These are phyloP conservation scores for Mimosa pudica DNA, from an alignment of 306 rosid species.

Conservation along the genomic window DNA sequence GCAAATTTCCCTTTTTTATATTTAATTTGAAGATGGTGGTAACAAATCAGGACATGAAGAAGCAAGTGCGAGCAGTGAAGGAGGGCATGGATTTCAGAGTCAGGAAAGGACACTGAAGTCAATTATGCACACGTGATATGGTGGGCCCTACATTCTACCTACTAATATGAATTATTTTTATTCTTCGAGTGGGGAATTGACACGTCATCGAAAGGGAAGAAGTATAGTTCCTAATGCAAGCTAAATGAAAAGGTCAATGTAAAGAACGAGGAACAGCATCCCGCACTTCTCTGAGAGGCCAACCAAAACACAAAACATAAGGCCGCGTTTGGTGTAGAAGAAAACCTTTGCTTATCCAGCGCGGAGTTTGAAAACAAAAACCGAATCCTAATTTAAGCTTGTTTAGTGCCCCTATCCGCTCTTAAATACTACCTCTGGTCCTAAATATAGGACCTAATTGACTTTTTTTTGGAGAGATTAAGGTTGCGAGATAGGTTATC, in stretches of 20 bases:
- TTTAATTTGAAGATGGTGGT: too few species aligned
- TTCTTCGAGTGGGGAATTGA: conserved; percentile 1
- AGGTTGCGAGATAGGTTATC: too few species aligned
- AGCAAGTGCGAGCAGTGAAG: neutral
- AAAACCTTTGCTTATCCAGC: too few species aligned
- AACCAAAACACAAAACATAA: neutral
- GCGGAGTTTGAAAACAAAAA: too few species aligned
- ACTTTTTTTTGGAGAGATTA: too few species aligned
- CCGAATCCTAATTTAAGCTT: neutral
- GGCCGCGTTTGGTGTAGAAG: neutral
- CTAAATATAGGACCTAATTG: too few species aligned
- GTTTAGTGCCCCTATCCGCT: too few species aligned
- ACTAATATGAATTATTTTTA: neutral
- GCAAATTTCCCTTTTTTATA: too few species aligned
- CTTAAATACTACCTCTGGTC: too few species aligned
- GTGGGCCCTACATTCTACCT: conserved; percentile 17
- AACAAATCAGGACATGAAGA: too few species aligned
- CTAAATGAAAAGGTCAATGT: conserved; percentile 24
- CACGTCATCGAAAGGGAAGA: conserved; percentile 1
- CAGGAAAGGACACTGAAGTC: neutral
- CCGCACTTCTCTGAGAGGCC: conserved; percentile 23
- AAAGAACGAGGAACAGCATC: neutral
- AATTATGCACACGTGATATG: conserved; percentile 37
- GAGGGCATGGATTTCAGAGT: conserved; percentile 23
- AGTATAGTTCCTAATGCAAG: neutral